A percentile compares a stretch with the other conserved stretches of the same genome.
phyloP scores from a whole-genome alignment of 345 rosid species.

The Hirschfeldia incana region DNA sequence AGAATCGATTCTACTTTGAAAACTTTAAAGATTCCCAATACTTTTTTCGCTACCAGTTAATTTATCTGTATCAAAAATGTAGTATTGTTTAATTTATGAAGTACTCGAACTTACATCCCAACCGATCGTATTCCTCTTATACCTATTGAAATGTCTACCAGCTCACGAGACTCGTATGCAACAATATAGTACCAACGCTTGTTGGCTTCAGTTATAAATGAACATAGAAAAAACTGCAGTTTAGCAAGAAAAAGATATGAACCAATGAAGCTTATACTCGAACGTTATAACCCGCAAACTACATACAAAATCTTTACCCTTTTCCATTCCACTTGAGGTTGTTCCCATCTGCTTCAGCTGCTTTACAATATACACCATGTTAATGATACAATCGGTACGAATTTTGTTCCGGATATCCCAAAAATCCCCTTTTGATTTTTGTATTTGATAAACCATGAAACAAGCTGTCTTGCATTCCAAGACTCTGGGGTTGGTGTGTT shows the following conservation, averaged over 20 bases:
- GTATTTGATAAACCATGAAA: not conserved
- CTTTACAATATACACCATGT: not conserved
- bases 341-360: not conserved
- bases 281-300: not conserved
- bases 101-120: too few species aligned
- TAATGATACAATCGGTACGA: not conserved
- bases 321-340: not conserved
- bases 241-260: not conserved
- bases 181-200: too few species aligned
- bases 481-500: slow-evolving; percentile 5
- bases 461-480: slow-evolving; percentile 1
- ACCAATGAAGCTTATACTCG: not conserved
- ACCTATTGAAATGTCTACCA: too few species aligned
- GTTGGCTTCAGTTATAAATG: too few species aligned
- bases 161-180: too few species aligned
- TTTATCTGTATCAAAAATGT: too few species aligned
- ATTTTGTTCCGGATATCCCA: not conserved
- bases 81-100: too few species aligned
- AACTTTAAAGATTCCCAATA: too few species aligned
- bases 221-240: not conserved
- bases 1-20: too few species aligned
- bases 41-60: too few species aligned
- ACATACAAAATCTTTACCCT: not conserved
- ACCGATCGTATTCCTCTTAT: too few species aligned
- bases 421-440: not conserved